Percentiles rank a stretch among this genome's conserved stretches.
Evolutionary conservation across 495 filamentous ascomycete genomes (phyloP).

Genomic region (Staphylotrichum tortipilum): DNA sequence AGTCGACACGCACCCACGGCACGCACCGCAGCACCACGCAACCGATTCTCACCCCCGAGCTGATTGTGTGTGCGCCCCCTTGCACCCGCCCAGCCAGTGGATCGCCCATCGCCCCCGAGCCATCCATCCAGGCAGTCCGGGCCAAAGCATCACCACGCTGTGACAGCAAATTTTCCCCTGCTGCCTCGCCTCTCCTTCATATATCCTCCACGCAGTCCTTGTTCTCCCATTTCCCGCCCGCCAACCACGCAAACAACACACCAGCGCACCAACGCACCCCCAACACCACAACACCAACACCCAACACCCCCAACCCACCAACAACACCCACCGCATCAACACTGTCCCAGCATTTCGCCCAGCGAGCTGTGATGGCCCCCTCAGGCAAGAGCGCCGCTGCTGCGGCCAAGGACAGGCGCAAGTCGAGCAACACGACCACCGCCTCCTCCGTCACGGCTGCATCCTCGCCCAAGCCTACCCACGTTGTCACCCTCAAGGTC

Average conservation of each 20-base stretch:
- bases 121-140: slow-evolving; percentile 14
- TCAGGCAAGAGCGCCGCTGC: slow-evolving; percentile 31
- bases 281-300: slow-evolving; percentile 4
- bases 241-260: no score
- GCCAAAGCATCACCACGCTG: slow-evolving; percentile 15
- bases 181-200: not conserved
- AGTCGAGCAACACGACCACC: slow-evolving; percentile 21
- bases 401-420: slow-evolving; percentile 40
- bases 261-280: not conserved
- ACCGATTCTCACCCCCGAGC: slow-evolving; percentile 19
- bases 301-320: no score
- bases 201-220: not conserved
- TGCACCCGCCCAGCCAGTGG: slow-evolving; percentile 20
- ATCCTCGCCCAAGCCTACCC: slow-evolving; percentile 18
- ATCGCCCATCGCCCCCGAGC: slow-evolving; percentile 21
- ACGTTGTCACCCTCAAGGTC: slow-evolving; percentile 33
- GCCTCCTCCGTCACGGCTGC: slow-evolving; percentile 8
- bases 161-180: slow-evolving; percentile 19
- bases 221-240: not conserved
- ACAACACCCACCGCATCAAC: slow-evolving; percentile 12
- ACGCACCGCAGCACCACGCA: no score
- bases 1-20: slow-evolving; percentile 15
- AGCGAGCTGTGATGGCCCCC: slow-evolving; percentile 30
- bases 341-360: slow-evolving; percentile 8
- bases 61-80: slow-evolving; percentile 21